Evolutionary conservation across 257 asterid genomes (phyloP).

Genomic region (Solanum medicagineum): DNA sequence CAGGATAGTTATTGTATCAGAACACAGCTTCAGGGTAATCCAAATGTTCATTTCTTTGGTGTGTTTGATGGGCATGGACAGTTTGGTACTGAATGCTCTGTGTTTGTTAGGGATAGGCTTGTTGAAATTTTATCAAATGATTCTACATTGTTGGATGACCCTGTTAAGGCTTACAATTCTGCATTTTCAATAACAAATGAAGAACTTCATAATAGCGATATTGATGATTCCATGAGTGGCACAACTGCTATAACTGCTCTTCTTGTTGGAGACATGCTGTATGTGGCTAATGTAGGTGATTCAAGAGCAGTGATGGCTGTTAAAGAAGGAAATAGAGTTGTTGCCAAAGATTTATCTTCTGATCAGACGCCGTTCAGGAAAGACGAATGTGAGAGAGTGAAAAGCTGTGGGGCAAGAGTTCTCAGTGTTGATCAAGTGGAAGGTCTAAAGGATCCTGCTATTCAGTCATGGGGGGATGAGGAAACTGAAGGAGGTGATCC

Average conservation of each 20-base stretch:
- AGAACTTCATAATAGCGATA: conserved; percentile 59
- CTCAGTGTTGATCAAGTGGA: conserved; percentile 91
- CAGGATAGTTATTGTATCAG: conserved; percentile 71
- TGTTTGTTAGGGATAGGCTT: conserved; percentile 69
- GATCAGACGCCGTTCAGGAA: conserved; percentile 92
- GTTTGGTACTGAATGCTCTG: conserved; percentile 69
- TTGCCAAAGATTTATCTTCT: conserved; percentile 65
- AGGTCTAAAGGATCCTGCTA: conserved; percentile 77
- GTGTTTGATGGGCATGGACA: conserved; percentile 95
- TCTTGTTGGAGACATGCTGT: conserved; percentile 56
- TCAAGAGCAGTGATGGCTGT: conserved; percentile 81
- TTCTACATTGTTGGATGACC: conserved; percentile 60
- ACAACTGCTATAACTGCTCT: conserved; percentile 87
- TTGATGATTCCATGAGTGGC: conserved; percentile 97
- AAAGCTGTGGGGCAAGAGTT: conserved; percentile 86
- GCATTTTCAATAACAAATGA: conserved; percentile 64
- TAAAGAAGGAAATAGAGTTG: conserved; percentile 50
- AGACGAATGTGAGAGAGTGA: conserved; percentile 90
- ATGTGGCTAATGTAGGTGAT: conserved; percentile 92
- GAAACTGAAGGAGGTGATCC: conserved; percentile 94
- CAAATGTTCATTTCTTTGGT: conserved; percentile 90
- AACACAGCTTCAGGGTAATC: conserved; percentile 60
- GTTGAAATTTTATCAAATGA: conserved; percentile 49
- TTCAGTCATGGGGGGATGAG: conserved; percentile 92
- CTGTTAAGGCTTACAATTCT: conserved; percentile 57